Evolutionary conservation across 192 early-diverging fungal genomes (phyloP).

Genomic region (Spizellomyces sp.): DNA sequence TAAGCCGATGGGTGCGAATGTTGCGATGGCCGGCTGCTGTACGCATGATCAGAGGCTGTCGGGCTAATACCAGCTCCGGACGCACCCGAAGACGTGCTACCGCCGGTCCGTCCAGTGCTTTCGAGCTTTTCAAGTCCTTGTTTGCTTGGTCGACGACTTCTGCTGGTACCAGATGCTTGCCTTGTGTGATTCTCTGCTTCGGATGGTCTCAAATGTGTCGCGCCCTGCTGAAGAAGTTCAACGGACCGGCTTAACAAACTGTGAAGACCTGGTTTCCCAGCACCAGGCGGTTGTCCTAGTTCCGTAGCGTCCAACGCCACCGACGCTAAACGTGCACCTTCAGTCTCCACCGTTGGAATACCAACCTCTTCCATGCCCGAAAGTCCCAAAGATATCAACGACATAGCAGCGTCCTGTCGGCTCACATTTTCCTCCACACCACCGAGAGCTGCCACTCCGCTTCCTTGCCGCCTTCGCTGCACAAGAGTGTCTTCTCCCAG

Average conservation of each 20-base stretch:
- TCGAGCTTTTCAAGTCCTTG: no score
- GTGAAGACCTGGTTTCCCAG: neutral
- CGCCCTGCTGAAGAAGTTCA: conserved; percentile 15
- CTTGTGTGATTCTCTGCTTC: neutral
- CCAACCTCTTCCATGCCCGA: no score
- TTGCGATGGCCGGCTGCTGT: no score
- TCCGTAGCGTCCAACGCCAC: neutral
- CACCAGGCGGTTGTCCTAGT: neutral
- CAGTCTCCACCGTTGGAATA: neutral
- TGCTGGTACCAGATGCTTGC: neutral
- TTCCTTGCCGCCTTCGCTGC: neutral
- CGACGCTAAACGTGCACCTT: neutral
- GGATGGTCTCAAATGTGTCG: neutral
- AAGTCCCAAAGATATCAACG: neutral
- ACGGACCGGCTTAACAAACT: conserved; percentile 17
- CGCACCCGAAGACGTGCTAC: no score
- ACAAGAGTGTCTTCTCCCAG: neutral
- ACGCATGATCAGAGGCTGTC: no score
- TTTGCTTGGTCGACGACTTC: neutral
- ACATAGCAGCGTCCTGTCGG: neutral
- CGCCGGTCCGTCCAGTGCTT: no score
- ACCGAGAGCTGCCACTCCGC: neutral
- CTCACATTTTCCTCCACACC: neutral
- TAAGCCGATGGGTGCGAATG: no score
- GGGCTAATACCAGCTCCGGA: no score